These are phyloP conservation scores for Rubia occidens DNA, from an alignment of 305 asterid genomes.

Conservation along the genomic window DNA sequence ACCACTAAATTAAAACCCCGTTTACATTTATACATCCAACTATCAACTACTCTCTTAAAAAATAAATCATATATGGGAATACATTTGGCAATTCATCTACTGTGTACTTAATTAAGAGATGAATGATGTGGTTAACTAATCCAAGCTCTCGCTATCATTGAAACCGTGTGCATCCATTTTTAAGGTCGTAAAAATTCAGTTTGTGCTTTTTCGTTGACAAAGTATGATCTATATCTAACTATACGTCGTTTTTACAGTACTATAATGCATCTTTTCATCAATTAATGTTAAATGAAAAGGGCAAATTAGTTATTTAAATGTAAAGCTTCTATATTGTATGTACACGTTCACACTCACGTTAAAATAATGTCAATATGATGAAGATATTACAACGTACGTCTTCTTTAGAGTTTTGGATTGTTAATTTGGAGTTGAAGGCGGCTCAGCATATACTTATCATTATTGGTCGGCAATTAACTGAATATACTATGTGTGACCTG, in stretches of 20 bases:
- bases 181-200: not conserved
- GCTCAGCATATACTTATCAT: not conserved
- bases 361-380: not conserved
- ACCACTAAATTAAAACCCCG: no score
- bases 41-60: not conserved
- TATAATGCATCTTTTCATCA: not conserved
- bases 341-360: conserved; percentile 15
- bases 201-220: not conserved
- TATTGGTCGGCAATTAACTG: conserved; percentile 1
- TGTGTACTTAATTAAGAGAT: not conserved
- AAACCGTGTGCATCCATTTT: conserved; percentile 19
- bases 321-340: not conserved
- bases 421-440: not conserved
- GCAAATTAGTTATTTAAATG: not conserved
- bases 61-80: not conserved
- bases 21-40: no score
- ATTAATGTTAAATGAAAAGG: not conserved
- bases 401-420: not conserved
- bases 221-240: not conserved
- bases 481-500: not conserved
- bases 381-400: not conserved
- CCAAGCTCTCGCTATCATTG: conserved; percentile 12
- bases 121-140: not conserved
- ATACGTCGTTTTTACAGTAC: not conserved
- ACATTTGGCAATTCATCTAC: not conserved